phyloP scores from a whole-genome alignment of 2,329 filamentous ascomycete genomes.

The Beauveria pseudobassiana region DNA sequence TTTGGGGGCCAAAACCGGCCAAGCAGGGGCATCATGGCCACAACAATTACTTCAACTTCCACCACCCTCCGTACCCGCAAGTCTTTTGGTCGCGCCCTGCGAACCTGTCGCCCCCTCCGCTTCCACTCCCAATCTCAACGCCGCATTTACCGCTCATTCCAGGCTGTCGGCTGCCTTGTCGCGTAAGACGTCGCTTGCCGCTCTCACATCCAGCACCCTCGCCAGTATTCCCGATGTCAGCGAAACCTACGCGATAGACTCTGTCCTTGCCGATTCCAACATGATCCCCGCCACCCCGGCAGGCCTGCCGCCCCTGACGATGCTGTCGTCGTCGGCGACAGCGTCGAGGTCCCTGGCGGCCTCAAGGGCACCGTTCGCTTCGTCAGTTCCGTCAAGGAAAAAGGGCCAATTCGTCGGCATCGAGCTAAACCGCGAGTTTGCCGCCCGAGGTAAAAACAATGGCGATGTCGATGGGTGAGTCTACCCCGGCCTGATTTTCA shows the following conservation, averaged over 20 bases:
- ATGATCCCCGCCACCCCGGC: conserved; percentile 48
- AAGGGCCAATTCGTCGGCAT: conserved; percentile 88
- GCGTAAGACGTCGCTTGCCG: conserved; percentile 65
- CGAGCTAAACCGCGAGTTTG: conserved; percentile 76
- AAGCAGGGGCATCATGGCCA: conserved; percentile 11
- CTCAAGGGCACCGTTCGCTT: conserved; percentile 91
- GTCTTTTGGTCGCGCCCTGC: conserved; percentile 30
- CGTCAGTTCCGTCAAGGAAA: conserved; percentile 78
- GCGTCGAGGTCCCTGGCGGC: conserved; percentile 84
- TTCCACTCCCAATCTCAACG: conserved; percentile 53
- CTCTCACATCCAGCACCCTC: conserved; percentile 56
- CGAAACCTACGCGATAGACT: conserved; percentile 54
- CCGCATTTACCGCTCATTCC: conserved; percentile 42
- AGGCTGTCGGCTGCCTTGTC: conserved; percentile 42
- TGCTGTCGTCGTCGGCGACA: conserved; percentile 64
- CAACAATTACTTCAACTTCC: conserved; percentile 11
- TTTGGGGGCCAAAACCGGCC: not conserved
- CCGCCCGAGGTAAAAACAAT: conserved; percentile 82
- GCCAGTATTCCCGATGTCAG: conserved; percentile 60
- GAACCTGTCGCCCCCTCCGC: conserved; percentile 37
- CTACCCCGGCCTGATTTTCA: conserved; percentile 4
- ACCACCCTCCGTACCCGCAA: conserved; percentile 10
- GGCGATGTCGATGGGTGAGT: conserved; percentile 90
- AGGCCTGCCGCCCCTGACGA: conserved; percentile 55
- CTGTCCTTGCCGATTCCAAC: conserved; percentile 35